phyloP scores from a whole-genome alignment of 805 yeast species.

The Wickerhamiella hasegawae region DNA sequence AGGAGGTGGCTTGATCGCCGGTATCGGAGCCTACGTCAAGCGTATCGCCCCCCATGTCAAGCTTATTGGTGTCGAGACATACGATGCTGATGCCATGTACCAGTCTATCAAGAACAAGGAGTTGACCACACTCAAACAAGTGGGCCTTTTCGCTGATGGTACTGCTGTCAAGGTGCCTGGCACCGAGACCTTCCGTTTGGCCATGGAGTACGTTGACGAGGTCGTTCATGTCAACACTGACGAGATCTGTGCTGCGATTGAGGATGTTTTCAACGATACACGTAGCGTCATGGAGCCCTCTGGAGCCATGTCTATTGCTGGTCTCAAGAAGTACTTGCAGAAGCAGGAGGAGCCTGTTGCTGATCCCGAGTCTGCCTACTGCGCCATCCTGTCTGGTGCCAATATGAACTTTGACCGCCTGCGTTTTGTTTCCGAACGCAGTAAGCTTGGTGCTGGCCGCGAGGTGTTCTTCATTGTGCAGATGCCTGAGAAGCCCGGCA shows the following conservation, averaged over 20 bases:
- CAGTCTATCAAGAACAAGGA: conserved; percentile 45
- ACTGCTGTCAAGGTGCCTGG: conserved; percentile 89
- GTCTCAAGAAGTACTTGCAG: conserved; percentile 64
- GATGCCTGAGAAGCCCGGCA: conserved; percentile 87
- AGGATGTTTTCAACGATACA: conserved; percentile 92
- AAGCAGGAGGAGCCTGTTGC: conserved; percentile 32
- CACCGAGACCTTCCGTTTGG: conserved; percentile 75
- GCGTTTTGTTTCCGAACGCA: conserved; percentile 92
- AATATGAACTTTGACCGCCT: conserved; percentile 96
- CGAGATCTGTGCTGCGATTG: conserved; percentile 92
- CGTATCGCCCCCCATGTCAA: conserved; percentile 96
- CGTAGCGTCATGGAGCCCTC: conserved; percentile 90
- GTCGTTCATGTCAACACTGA: conserved; percentile 75
- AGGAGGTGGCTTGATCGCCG: conserved; percentile 93
- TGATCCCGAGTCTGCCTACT: conserved; percentile 54
- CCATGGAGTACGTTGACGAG: conserved; percentile 72
- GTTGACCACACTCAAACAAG: conserved; percentile 44
- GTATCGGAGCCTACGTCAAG: conserved; percentile 77
- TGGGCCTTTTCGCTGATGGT: conserved; percentile 97
- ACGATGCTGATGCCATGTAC: conserved; percentile 85
- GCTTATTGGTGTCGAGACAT: conserved; percentile 89
- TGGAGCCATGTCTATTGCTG: conserved; percentile 94
- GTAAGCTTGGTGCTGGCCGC: conserved; percentile 95
- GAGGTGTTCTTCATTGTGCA: conserved; percentile 84
- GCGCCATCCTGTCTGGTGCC: conserved; percentile 87